Base-by-base conservation (phyloP, 495 filamentous ascomycete species). In the Trichoderma parareesei region DNA sequence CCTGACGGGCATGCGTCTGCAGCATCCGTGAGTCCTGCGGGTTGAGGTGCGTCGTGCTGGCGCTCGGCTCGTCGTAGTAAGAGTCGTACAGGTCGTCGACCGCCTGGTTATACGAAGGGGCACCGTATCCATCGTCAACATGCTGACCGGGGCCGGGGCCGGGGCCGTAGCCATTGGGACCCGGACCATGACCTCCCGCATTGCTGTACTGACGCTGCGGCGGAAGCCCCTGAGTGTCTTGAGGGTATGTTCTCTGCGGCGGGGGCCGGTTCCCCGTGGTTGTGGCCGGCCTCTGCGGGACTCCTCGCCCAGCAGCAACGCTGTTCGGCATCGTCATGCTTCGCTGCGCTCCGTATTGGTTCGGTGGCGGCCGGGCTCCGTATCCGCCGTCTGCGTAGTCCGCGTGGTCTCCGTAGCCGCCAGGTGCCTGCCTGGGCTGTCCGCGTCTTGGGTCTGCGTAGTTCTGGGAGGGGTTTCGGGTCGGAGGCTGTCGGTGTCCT, bases 271-370 rank as follows among this genome's bases (percentile, higher is more conserved):
- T 53, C 9, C 62, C 62, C 14, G 41, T 55, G 41, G 41, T 43
- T 20, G 60, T 41, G 14, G 60, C 38, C 35, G 73, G 75, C 65
- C 74, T 70, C 18, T 61, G 71, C 2, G 76, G 75, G 63, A 79
- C 74, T n/a, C 73, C 74, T 9, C 75, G 78, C 27, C 76, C 79
- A 42, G 74, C 61, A 8, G 76, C 75, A 9, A 71, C 77, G 67
- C 77, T 77, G 46, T 83, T 79, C 14, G 79, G 81, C 81, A 84
- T 82, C 11, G 82, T 84, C 78, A 82, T 79, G 68, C 79, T 82
- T 65, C 82, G 71, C 38, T 73, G 81, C 1, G 78, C 76, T 0
- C 75, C 78, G 46, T 73, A 78, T 5, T 70, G 68, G 59, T 73
- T 65, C 4, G n/a, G 20, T 18, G 40, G 61, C 55, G 68, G 67